These are phyloP conservation scores for Cryptococcus deneoformans DNA, from an alignment of 1,284 basidiomycete genomes.

Conservation along the genomic window DNA sequence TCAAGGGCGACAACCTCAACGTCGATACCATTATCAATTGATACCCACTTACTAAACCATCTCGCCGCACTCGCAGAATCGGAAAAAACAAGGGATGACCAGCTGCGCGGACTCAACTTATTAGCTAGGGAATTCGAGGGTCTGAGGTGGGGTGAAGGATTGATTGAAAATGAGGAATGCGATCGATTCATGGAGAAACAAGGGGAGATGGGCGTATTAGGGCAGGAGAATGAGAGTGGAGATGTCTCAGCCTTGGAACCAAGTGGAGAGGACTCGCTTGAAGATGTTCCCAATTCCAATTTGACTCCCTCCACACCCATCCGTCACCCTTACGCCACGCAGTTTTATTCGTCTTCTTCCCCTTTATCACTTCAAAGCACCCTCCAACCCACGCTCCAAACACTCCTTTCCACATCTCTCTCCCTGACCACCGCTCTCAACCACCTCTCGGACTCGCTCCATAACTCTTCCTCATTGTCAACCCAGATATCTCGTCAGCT, in stretches of 20 bases:
- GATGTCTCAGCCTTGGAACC: conserved; percentile 2
- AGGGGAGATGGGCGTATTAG: neutral
- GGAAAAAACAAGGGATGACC: neutral
- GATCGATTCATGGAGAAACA: neutral
- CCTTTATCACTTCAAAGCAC: neutral
- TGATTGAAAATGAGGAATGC: neutral
- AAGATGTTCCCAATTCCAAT: neutral
- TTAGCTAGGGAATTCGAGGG: neutral
- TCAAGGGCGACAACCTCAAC: too few species aligned
- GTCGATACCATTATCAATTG: neutral
- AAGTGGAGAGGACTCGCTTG: neutral
- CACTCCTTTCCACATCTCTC: conserved; percentile 1
- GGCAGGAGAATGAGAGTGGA: neutral
- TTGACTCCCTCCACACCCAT: neutral
- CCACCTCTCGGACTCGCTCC: conserved; percentile 11
- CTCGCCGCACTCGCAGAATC: neutral
- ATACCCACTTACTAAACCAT: neutral
- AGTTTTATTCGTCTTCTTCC: neutral
- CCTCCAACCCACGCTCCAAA: neutral
- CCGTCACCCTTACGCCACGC: neutral
- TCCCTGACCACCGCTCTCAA: neutral
- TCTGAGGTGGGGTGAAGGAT: neutral
- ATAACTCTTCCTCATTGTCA: conserved; percentile 10
- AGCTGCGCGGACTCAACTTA: neutral
- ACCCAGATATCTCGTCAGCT: conserved; percentile 12